Percentiles rank a stretch among this genome's conserved stretches.
phyloP scores from a whole-genome alignment of 495 filamentous ascomycete genomes.

The Sabuloglossum arenarium region DNA sequence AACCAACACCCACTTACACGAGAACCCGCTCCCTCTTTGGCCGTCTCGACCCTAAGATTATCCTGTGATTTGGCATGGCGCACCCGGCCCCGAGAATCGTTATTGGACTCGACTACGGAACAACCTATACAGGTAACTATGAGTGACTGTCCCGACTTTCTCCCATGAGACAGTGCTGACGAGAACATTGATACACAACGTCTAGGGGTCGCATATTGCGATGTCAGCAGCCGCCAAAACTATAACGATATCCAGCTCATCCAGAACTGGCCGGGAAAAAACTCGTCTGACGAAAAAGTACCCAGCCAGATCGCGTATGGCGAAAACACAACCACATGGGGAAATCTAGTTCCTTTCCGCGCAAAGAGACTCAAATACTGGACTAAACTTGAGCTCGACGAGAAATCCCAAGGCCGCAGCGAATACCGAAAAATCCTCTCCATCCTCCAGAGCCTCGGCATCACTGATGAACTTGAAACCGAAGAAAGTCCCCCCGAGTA shows the following conservation, averaged over 20 bases:
- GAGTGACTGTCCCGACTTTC: too few species aligned
- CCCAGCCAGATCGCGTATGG: not conserved
- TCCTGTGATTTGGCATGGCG: too few species aligned
- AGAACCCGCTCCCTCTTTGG: too few species aligned
- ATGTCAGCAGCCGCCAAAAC: not conserved
- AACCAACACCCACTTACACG: too few species aligned
- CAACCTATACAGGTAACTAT: not conserved
- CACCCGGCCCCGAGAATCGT: not conserved
- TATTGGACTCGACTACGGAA: not conserved
- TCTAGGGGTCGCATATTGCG: not conserved
- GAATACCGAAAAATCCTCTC: not conserved
- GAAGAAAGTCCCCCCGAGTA: constrained; percentile 3
- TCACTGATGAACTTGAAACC: not conserved
- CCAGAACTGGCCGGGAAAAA: not conserved
- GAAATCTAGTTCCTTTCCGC: not conserved
- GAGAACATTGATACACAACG: too few species aligned
- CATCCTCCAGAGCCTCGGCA: not conserved
- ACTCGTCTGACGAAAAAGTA: not conserved
- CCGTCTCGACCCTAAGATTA: too few species aligned
- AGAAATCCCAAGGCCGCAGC: not conserved
- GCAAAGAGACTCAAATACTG: not conserved
- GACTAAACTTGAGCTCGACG: not conserved
- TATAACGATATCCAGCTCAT: not conserved
- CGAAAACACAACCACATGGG: not conserved
- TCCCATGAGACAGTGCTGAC: not conserved